These are phyloP conservation scores for Trypanosoma vivax DNA, from an alignment of 208 protist genomes.

Conservation along the genomic window DNA sequence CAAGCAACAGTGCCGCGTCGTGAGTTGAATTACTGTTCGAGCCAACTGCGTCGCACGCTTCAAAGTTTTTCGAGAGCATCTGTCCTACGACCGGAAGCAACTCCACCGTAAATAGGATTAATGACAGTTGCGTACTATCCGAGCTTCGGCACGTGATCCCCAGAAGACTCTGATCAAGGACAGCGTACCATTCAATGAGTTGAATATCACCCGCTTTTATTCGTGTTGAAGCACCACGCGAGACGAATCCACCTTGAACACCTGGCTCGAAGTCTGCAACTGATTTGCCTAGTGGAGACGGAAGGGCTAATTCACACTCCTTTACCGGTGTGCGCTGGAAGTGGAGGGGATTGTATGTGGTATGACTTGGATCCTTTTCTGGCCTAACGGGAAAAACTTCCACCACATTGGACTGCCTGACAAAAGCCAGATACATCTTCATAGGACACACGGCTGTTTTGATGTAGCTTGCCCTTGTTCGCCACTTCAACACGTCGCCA, in stretches of 20 bases:
- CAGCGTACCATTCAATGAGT: slow-evolving; percentile 57
- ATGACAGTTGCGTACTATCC: slow-evolving; percentile 21
- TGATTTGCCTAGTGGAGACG: too few relatives aligned
- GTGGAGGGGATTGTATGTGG: too few relatives aligned
- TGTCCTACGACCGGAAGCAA: slow-evolving; percentile 22
- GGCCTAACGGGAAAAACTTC: slow-evolving; percentile 53
- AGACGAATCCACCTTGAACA: slow-evolving; percentile 22
- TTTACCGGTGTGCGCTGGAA: too few relatives aligned
- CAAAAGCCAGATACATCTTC: slow-evolving; percentile 60
- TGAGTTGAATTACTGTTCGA: slow-evolving; percentile 13
- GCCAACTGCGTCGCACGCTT: not conserved
- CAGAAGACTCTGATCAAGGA: slow-evolving; percentile 55
- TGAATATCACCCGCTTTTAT: slow-evolving; percentile 44
- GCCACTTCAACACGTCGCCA: slow-evolving; percentile 48
- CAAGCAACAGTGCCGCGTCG: slow-evolving; percentile 14
- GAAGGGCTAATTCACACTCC: too few relatives aligned
- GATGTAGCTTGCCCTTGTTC: slow-evolving; percentile 51
- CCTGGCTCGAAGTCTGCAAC: not conserved
- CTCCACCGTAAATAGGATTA: slow-evolving; percentile 70
- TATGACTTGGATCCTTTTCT: slow-evolving; percentile 4
- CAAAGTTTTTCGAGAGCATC: not conserved
- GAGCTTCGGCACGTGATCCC: slow-evolving; percentile 62
- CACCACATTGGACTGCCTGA: slow-evolving; percentile 35
- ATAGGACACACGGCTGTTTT: slow-evolving; percentile 54
- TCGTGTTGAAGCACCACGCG: slow-evolving; percentile 44